These are phyloP conservation scores for Candida glaebosa DNA, from an alignment of 805 yeast species.

Conservation along the genomic window DNA sequence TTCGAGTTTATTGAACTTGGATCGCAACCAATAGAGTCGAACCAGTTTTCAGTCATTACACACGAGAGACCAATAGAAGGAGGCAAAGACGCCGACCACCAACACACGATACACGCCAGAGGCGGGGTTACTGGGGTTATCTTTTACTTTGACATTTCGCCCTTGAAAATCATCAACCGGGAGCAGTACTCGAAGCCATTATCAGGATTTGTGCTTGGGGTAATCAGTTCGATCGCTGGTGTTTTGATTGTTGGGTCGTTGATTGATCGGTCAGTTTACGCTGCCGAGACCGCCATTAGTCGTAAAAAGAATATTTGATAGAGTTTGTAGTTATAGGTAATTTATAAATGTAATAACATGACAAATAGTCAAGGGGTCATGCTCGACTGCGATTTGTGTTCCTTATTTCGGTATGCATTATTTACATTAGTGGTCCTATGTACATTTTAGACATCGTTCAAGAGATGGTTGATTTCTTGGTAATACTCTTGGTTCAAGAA, in stretches of 20 bases:
- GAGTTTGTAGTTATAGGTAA: background rate
- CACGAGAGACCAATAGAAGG: slow-evolving; percentile 86
- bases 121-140: slow-evolving; percentile 93
- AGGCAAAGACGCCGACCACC: slow-evolving; percentile 89
- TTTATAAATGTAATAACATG: background rate
- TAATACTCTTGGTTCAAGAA: slow-evolving; percentile 55
- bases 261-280: slow-evolving; percentile 82
- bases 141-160: slow-evolving; percentile 87
- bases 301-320: slow-evolving; percentile 55
- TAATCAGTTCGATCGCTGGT: slow-evolving; percentile 88
- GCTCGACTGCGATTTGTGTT: too few species aligned
- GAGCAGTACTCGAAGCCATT: slow-evolving; percentile 73
- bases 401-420: background rate
- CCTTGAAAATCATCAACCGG: slow-evolving; percentile 83
- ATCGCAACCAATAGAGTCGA: slow-evolving; percentile 58
- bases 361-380: background rate
- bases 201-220: slow-evolving; percentile 78
- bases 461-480: slow-evolving; percentile 48
- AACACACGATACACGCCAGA: slow-evolving; percentile 70
- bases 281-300: slow-evolving; percentile 74
- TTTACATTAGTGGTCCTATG: background rate
- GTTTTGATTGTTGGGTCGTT: slow-evolving; percentile 90
- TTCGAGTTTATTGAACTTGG: slow-evolving; percentile 64
- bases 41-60: slow-evolving; percentile 83
- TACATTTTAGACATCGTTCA: slow-evolving; percentile 32